A percentile compares a stretch with the other conserved stretches of the same genome.
phyloP scores from a whole-genome alignment of 108 stramenopile species.

The Cyclostephanos tholiformis region DNA sequence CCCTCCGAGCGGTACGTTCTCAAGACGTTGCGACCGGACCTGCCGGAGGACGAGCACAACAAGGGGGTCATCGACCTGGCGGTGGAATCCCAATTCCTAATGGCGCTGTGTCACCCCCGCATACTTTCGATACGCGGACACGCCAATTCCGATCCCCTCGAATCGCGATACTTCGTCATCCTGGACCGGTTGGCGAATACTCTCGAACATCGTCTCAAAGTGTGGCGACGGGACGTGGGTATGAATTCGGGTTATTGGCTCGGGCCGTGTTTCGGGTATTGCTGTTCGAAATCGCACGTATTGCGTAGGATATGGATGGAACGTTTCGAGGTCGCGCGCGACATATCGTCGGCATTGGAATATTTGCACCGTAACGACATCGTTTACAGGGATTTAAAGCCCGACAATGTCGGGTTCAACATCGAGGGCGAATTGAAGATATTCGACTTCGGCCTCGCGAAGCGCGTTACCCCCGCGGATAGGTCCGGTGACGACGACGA shows the following conservation, averaged over 20 bases:
- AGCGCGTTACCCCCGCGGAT: slow-evolving; percentile 59
- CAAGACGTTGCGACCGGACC: slow-evolving; percentile 78
- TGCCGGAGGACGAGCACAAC: slow-evolving; percentile 79
- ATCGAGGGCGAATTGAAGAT: slow-evolving; percentile 64
- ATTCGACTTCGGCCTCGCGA: slow-evolving; percentile 88
- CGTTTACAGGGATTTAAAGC: slow-evolving; percentile 77
- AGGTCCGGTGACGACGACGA: slow-evolving; percentile 52
- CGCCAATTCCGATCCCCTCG: slow-evolving; percentile 84
- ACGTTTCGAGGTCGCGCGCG: slow-evolving; percentile 60
- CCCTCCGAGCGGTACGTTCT: slow-evolving; percentile 57
- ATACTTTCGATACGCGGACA: slow-evolving; percentile 78
- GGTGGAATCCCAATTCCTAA: slow-evolving; percentile 82
- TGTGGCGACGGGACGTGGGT: slow-evolving; percentile 74
- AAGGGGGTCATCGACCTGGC: slow-evolving; percentile 89
- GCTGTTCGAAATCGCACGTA: slow-evolving; percentile 72
- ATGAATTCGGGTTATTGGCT: slow-evolving; percentile 64
- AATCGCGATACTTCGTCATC: slow-evolving; percentile 79
- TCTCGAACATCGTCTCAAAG: slow-evolving; percentile 72
- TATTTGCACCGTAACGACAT: slow-evolving; percentile 77
- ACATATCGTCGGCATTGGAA: slow-evolving; percentile 78
- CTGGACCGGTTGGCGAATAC: slow-evolving; percentile 73
- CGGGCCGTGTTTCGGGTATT: slow-evolving; percentile 71
- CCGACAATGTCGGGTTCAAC: slow-evolving; percentile 79
- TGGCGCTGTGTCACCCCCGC: slow-evolving; percentile 67
- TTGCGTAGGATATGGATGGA: slow-evolving; percentile 81